Base-by-base conservation (phyloP, 2,329 filamentous ascomycete genomes). In the Fusarium pilosicola region DNA sequence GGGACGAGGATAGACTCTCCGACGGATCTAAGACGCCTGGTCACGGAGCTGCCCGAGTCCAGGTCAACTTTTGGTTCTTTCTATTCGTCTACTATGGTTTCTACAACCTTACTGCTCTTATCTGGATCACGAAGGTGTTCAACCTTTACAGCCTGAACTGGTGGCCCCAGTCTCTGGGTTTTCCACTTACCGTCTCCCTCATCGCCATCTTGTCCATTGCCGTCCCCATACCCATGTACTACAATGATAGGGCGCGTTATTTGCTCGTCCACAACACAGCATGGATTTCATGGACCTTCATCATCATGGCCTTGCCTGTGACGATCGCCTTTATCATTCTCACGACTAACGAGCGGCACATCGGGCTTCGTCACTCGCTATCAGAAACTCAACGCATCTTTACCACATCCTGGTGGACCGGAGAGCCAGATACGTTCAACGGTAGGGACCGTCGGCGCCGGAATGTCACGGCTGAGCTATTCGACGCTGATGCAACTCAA, bases 11-110 rank as follows among this genome's bases (percentile, higher is more conserved):
- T 17, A 75, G 78, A 42, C 39, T 74, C 39, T 56, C 77, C 49
- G 65, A 46, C 32, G 81, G 80, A 44, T 83, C 83, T 72, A 87
- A 86, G 61, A 81, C 84, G 2, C 90, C 90, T 1, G 90, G 90
- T 32, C 90, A 92, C 83, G 91, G 91, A 65, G 85, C 87, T 74
- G 89, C 90, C 11, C 84, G 88, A 46, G 90, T 92, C 9, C 87
- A 88, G 70, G 87, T 92, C 74, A 91, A 91, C 82, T 92, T 92
- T 77, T 93, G 91, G 90, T 92, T 92, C 84, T 93, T 93, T 77
- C 84, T 93, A 42, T 87, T 92, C 55, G 88, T 92, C 64, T 93
- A 92, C 82, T 93, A 93, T 79, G 89, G 90, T 64, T 88, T 92
- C 74, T 93, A 93, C 81, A 92, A 91, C 78, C 77, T 92, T 30